Evolutionary conservation across 257 asterid genomes (phyloP).

Genomic region (Solanum chilense): DNA sequence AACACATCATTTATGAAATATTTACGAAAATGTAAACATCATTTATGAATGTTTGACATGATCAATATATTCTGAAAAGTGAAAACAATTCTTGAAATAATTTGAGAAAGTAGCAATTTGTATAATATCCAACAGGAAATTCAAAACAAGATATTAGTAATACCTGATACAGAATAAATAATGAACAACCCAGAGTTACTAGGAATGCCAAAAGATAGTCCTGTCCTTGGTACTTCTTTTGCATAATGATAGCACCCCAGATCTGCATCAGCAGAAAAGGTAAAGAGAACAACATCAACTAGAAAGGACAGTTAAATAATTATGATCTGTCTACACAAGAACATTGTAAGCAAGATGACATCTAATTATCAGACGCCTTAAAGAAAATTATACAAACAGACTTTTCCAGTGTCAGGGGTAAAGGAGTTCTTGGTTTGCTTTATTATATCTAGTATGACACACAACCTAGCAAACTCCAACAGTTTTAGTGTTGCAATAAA

Average conservation of each 20-base stretch:
- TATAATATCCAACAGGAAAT: neutral
- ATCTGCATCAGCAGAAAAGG: conserved; percentile 47
- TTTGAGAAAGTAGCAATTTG: neutral
- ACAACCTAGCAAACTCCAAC: neutral
- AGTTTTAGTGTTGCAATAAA: neutral
- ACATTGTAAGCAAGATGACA: neutral
- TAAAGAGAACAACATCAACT: neutral
- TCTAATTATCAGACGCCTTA: neutral
- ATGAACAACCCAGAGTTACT: conserved; percentile 88
- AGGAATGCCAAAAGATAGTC: conserved; percentile 71
- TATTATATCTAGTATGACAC: neutral
- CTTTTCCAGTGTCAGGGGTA: neutral
- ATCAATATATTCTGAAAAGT: neutral
- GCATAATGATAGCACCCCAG: conserved; percentile 97
- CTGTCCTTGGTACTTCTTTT: conserved; percentile 70
- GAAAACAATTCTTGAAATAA: neutral
- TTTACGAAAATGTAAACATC: neutral
- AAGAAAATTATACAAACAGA: neutral
- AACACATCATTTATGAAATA: neutral
- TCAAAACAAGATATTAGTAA: neutral
- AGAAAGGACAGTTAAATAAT: neutral
- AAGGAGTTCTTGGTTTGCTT: neutral
- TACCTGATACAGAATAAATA: conserved; percentile 88
- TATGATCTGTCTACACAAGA: neutral
- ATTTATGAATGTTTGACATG: neutral